Conservation (phyloP, 345 rosid species). For the Turnera subulata region DNA sequence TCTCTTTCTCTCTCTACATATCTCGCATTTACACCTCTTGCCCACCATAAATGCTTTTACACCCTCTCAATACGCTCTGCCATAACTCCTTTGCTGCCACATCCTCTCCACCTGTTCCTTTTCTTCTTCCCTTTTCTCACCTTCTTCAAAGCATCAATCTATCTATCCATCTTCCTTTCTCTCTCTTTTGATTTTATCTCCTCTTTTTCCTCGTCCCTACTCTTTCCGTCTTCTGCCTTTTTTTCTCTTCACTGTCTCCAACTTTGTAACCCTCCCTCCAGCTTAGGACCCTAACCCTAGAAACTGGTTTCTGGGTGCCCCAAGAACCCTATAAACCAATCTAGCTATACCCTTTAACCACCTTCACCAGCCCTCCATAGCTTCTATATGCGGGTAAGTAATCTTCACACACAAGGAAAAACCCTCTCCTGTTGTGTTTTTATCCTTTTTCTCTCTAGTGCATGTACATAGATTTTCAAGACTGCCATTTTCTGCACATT, state of each 20-base stretch:
- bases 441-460: background rate
- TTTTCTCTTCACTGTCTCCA: background rate
- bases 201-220: background rate
- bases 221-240: conserved; percentile 5
- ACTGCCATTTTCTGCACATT: too few species aligned
- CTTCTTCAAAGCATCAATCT: conserved; percentile 18
- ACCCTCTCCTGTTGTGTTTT: background rate
- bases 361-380: background rate
- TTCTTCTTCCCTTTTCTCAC: conserved; percentile 24
- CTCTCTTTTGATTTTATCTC: conserved; percentile 5
- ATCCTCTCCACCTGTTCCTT: conserved; percentile 30
- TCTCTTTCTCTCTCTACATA: conserved; percentile 27
- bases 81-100: conserved; percentile 61
- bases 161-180: background rate
- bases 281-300: background rate
- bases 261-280: background rate
- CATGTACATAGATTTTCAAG: too few species aligned
- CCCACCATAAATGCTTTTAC: conserved; percentile 67
- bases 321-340: background rate
- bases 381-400: background rate
- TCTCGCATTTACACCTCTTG: conserved; percentile 37
- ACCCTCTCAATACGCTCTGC: conserved; percentile 66
- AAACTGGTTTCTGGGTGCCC: background rate
- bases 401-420: background rate
- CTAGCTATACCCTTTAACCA: background rate